Base-by-base conservation (phyloP, 768 basidiomycete species). In the Postia placenta region DNA sequence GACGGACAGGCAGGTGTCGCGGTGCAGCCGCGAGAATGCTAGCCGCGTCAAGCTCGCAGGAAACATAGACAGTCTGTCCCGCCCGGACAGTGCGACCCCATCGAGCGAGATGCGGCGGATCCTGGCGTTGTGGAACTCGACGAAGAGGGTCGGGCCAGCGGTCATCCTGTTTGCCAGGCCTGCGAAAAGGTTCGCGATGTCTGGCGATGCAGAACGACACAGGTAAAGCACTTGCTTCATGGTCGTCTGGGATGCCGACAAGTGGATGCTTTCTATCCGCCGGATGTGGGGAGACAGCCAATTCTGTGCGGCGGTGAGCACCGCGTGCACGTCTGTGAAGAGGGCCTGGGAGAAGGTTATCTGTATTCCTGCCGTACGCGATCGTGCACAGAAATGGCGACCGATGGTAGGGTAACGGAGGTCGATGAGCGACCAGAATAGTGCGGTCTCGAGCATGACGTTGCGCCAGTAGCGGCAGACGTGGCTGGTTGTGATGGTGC, bases 401-500 rank as follows among this genome's bases (percentile, higher is more conserved):
- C 22, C 47, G 25, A 48, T 27, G 5, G 24, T 26, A n/a, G 39
- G 27, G 41, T 26, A 48, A 3, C 38, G 47, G 5, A 48, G 38
- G 19, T 48, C 47, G 7, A 58, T 24, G 14, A 51, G 51, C 12
- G 51, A 48, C 56, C 56, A 58, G 2, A 58, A 47, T 2, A 42
- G 39, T 9, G 56, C 42, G 9, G 49, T 47, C 17, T n/a, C 19
- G 20, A 58, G 41, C 11, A 51, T 46, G 28, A 55, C 40, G n/a
- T 17, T 27, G 2, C 56, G 51, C 56, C 56, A 58, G 33, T 46
- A 23, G 1, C 47, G 41, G 38, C 53, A 58, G 37, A 55, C 56
- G 30, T 58, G 56, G 7, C 50, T 57, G 35, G 52, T 15, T 4
- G 56, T 42, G 12, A 57, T n/a, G 7, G 49, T 47, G 25, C 51